phyloP scores from a whole-genome alignment of 192 early-diverging fungal species.

The Geranomyces michiganensis region DNA sequence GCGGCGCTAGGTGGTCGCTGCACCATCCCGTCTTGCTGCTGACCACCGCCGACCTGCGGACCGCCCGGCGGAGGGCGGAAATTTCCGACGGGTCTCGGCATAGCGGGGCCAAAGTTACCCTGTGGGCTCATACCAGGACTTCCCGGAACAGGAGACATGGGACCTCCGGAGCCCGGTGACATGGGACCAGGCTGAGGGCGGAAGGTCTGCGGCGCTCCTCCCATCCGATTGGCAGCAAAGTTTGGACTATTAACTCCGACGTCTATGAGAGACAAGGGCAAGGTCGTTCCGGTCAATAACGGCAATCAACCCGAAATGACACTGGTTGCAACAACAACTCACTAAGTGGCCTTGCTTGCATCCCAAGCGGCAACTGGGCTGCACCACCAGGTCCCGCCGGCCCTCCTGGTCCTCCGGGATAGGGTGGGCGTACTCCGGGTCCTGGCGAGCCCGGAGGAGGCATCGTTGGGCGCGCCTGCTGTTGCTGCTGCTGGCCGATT shows the following conservation, averaged over 20 bases:
- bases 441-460: conserved; percentile 1
- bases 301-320: no score
- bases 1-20: conserved; percentile 5
- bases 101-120: background rate
- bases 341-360: background rate
- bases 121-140: background rate
- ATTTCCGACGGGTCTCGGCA: background rate
- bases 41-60: background rate
- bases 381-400: background rate
- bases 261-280: background rate
- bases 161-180: background rate
- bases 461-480: background rate
- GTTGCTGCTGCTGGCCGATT: background rate
- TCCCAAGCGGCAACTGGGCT: conserved; percentile 5
- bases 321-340: no score
- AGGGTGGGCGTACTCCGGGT: background rate
- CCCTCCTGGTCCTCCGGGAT: background rate
- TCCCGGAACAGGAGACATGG: background rate
- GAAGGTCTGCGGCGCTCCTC: conserved; percentile 1
- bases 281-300: no score
- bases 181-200: background rate
- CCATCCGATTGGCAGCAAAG: background rate
- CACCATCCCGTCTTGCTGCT: background rate
- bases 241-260: conserved; percentile 1
- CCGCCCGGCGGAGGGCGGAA: conserved; percentile 3